These are phyloP conservation scores for Meyerozyma carpophila DNA, from an alignment of 1,139 yeast genomes.

Conservation along the genomic window DNA sequence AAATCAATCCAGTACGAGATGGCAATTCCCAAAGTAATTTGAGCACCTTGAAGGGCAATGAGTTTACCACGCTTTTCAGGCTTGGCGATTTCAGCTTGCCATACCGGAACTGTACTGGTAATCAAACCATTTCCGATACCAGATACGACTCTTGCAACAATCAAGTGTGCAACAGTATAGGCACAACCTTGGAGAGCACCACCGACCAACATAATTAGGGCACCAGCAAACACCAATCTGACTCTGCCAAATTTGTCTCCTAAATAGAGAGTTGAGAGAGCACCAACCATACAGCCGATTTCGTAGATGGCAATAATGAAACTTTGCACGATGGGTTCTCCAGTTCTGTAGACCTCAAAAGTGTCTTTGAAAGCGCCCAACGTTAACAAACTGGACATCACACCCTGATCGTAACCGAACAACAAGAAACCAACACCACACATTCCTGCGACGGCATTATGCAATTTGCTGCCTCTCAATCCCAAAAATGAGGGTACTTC, in stretches of 20 bases:
- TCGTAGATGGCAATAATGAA: constrained; percentile 15
- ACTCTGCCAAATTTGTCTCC: constrained; percentile 33
- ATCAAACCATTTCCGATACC: constrained; percentile 39
- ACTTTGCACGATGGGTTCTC: not conserved
- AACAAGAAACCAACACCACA: constrained; percentile 6
- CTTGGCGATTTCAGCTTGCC: constrained; percentile 34
- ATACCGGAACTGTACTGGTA: constrained; percentile 36
- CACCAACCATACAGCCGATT: constrained; percentile 31
- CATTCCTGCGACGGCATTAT: constrained; percentile 1
- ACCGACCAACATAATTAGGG: constrained; percentile 29
- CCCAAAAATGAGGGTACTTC: not conserved
- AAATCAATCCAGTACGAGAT: constrained; percentile 42
- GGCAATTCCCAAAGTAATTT: constrained; percentile 36
- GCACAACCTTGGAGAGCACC: constrained; percentile 32
- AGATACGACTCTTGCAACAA: constrained; percentile 37
- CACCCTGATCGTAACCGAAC: constrained; percentile 9
- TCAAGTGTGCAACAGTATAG: constrained; percentile 26
- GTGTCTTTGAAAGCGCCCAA: constrained; percentile 1
- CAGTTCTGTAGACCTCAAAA: not conserved
- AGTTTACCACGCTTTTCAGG: constrained; percentile 30
- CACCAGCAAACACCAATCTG: constrained; percentile 26
- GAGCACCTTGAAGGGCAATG: constrained; percentile 31
- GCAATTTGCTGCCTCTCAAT: not conserved
- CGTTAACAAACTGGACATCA: constrained; percentile 4
- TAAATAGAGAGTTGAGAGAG: constrained; percentile 28